These are phyloP conservation scores for Trichoderma atroviride DNA, from an alignment of 2,329 filamentous ascomycete genomes.

Conservation along the genomic window DNA sequence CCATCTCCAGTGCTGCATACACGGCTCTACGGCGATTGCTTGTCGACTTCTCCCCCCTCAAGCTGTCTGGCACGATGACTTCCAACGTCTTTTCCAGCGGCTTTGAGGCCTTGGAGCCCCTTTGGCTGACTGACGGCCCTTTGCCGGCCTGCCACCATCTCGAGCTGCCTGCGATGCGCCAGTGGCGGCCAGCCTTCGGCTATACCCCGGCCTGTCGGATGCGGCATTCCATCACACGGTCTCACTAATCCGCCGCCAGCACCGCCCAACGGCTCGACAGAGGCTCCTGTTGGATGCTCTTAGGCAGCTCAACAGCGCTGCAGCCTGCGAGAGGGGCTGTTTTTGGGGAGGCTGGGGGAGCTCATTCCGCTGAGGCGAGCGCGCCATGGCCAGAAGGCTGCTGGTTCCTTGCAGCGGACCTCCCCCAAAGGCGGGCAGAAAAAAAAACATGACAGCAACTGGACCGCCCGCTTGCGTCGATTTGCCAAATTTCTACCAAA, in stretches of 20 bases:
- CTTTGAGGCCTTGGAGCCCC: not conserved
- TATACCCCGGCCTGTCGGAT: conserved; percentile 8
- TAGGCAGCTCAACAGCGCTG: not conserved
- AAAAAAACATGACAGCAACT: conserved; percentile 29
- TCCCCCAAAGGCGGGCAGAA: not conserved
- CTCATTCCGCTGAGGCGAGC: conserved; percentile 5
- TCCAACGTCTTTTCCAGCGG: not conserved
- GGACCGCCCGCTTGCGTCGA: conserved; percentile 24
- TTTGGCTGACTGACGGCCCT: conserved; percentile 11
- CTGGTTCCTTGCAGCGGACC: conserved; percentile 27
- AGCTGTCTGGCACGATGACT: not conserved
- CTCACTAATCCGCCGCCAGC: conserved; percentile 11
- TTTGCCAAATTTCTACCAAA: conserved; percentile 31
- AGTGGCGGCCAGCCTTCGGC: conserved; percentile 22
- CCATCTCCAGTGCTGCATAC: not conserved
- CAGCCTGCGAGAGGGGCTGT: not conserved
- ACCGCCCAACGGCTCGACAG: not conserved
- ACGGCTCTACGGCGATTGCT: not conserved
- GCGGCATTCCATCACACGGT: not conserved
- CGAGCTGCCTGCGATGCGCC: conserved; percentile 21
- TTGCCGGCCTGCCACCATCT: conserved; percentile 21
- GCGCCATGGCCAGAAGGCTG: conserved; percentile 13
- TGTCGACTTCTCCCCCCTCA: not conserved
- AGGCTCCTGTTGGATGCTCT: not conserved
- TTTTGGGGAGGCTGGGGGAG: conserved; percentile 16